Conservation (phyloP, 768 basidiomycete species). For the Clitopilus passeckerianus region DNA sequence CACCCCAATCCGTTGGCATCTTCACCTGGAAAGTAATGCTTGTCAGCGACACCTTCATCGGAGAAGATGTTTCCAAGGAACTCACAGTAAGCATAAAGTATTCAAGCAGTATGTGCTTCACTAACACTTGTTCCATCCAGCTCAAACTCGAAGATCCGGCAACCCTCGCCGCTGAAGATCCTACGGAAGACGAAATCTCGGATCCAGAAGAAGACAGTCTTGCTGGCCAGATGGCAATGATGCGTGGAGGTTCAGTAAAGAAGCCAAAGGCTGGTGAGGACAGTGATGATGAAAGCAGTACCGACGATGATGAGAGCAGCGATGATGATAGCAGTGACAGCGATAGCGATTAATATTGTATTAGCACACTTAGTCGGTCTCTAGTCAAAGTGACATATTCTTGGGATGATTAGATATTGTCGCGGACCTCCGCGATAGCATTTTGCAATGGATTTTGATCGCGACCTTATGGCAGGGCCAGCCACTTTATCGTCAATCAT, state of each 20-base stretch:
- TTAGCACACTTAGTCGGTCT: slow-evolving; percentile 4
- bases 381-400: background rate
- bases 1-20: slow-evolving; percentile 75
- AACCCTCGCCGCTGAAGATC: slow-evolving; percentile 48
- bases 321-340: slow-evolving; percentile 53
- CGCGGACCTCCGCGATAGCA: background rate
- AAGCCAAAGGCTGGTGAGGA: slow-evolving; percentile 37
- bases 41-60: slow-evolving; percentile 85
- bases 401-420: background rate
- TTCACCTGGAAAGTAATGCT: slow-evolving; percentile 89
- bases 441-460: background rate
- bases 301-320: slow-evolving; percentile 46
- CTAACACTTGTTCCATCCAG: slow-evolving; percentile 31
- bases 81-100: slow-evolving; percentile 54
- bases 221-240: slow-evolving; percentile 96
- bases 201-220: slow-evolving; percentile 96
- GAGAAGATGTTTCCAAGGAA: slow-evolving; percentile 67
- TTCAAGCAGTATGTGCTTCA: background rate
- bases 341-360: slow-evolving; percentile 33
- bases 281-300: slow-evolving; percentile 48
- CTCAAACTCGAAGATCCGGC: slow-evolving; percentile 80
- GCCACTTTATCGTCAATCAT: background rate
- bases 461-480: background rate
- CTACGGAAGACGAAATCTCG: slow-evolving; percentile 88
- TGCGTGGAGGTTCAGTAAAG: slow-evolving; percentile 88